phyloP scores from a whole-genome alignment of 805 yeast species.

The Pichia deserticola region DNA sequence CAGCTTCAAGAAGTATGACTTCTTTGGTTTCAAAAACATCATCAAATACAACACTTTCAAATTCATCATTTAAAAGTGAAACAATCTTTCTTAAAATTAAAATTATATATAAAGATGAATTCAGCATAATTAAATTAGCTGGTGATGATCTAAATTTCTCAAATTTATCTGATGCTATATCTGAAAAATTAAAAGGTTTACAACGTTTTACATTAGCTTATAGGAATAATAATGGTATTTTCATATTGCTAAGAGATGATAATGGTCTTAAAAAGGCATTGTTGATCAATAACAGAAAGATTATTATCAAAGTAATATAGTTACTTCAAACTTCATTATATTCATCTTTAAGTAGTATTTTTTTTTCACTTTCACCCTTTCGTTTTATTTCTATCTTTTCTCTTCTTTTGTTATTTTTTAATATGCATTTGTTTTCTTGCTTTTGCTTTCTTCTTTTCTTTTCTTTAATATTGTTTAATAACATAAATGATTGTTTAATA shows the following conservation, averaged over 20 bases:
- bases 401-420: background rate
- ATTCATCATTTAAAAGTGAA: background rate
- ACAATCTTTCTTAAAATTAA: constrained; percentile 5
- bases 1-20: background rate
- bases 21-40: background rate
- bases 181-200: constrained; percentile 10
- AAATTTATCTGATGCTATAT: constrained; percentile 4
- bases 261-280: constrained; percentile 12
- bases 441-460: background rate
- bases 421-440: background rate
- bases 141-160: background rate
- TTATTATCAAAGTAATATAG: constrained; percentile 11
- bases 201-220: constrained; percentile 13
- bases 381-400: background rate
- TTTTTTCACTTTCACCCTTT: background rate
- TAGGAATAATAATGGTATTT: constrained; percentile 13
- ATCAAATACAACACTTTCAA: background rate
- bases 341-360: background rate
- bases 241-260: constrained; percentile 14
- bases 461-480: no score
- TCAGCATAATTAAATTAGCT: constrained; percentile 7
- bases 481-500: no score
- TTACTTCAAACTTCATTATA: background rate
- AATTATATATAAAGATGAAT: constrained; percentile 14
- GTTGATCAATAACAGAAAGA: constrained; percentile 8